Conservation (phyloP, 805 yeast genomes). For the Teunomyces barrocoloradensis region DNA sequence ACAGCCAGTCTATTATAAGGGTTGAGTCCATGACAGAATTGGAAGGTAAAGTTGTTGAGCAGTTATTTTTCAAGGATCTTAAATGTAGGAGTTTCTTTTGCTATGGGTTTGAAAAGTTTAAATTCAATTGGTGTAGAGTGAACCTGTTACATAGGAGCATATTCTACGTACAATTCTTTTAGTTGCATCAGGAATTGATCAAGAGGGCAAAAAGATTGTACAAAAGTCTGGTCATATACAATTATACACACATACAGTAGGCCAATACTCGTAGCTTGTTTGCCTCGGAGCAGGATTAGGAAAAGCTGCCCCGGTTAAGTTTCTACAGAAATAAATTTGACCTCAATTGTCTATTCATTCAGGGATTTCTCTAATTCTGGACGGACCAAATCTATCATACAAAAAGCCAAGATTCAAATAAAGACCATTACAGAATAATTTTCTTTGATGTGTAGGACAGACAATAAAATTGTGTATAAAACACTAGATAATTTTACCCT, state of each 20-base stretch:
- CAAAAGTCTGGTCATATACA: not conserved
- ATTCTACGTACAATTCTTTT: conserved; percentile 20
- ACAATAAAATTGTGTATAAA: conserved; percentile 3
- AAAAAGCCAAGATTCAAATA: conserved; percentile 7
- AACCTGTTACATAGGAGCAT: conserved; percentile 21
- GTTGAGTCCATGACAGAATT: conserved; percentile 56
- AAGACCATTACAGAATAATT: too few relatives aligned
- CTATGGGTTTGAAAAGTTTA: conserved; percentile 46
- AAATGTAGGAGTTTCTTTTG: conserved; percentile 52
- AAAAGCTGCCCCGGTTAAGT: not conserved
- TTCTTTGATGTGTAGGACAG: conserved; percentile 4
- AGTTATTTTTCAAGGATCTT: conserved; percentile 51
- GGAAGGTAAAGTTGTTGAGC: conserved; percentile 21
- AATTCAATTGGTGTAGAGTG: conserved; percentile 55
- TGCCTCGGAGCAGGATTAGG: not conserved
- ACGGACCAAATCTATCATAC: too few relatives aligned
- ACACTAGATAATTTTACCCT: conserved; percentile 68
- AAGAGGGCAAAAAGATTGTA: not conserved
- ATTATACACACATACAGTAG: too few relatives aligned
- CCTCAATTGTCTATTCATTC: too few relatives aligned
- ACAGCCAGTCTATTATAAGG: too few relatives aligned
- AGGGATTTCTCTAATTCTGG: too few relatives aligned
- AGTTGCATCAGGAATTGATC: not conserved
- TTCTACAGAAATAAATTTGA: too few relatives aligned
- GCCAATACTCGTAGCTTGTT: not conserved